Conservation (phyloP, 805 yeast species). For the Suhomyces canberraensis region DNA sequence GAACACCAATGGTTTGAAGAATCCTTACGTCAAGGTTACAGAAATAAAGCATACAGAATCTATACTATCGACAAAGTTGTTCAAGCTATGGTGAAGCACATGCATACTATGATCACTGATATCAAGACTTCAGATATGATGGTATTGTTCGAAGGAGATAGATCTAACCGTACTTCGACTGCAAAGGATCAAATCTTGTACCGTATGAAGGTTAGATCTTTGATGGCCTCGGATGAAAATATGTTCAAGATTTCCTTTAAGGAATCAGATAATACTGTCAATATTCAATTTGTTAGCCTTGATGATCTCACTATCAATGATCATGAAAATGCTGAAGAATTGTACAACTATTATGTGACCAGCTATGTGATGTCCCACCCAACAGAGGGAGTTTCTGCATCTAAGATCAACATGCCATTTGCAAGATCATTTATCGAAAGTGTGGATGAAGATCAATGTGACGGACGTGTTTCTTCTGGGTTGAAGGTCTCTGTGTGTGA, state of each 20-base stretch:
- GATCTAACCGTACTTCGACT: constrained; percentile 59
- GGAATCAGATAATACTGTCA: constrained; percentile 48
- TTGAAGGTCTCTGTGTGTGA: constrained; percentile 76
- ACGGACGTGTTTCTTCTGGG: constrained; percentile 65
- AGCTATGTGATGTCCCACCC: constrained; percentile 94
- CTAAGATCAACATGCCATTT: constrained; percentile 76
- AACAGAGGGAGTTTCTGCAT: constrained; percentile 88
- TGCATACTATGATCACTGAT: constrained; percentile 81
- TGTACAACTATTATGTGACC: constrained; percentile 91
- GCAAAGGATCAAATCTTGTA: constrained; percentile 87
- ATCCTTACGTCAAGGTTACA: constrained; percentile 88
- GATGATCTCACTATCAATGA: constrained; percentile 79
- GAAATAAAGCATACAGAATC: constrained; percentile 87
- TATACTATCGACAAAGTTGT: constrained; percentile 92
- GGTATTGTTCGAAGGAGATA: constrained; percentile 77
- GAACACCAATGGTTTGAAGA: constrained; percentile 97
- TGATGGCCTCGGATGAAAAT: constrained; percentile 80
- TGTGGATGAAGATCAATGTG: constrained; percentile 53
- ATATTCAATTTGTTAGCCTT: constrained; percentile 78
- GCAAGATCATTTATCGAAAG: constrained; percentile 55
- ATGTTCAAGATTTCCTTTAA: constrained; percentile 85
- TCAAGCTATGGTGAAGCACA: constrained; percentile 69
- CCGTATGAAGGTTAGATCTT: constrained; percentile 79
- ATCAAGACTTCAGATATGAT: constrained; percentile 76
- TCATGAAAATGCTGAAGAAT: constrained; percentile 72